Conservation (phyloP, 345 rosid species). For the Eucalyptus coolabah region DNA sequence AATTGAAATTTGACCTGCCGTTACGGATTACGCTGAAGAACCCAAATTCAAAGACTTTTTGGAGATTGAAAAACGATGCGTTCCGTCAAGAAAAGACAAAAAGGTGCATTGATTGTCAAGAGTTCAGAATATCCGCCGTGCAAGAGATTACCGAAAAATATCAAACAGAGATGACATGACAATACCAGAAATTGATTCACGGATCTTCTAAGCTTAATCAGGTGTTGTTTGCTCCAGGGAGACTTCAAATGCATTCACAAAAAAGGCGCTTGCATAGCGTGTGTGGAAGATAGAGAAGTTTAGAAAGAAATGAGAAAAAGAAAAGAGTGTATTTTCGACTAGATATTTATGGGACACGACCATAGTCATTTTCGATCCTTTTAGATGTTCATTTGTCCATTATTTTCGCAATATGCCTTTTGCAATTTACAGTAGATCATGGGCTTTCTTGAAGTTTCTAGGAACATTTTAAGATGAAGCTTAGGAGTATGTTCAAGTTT, state of each 20-base stretch:
- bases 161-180: not conserved
- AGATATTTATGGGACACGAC: not conserved
- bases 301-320: not conserved
- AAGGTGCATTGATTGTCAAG: not conserved
- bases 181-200: not conserved
- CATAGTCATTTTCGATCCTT: not conserved
- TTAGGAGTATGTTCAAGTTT: not conserved
- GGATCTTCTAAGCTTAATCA: not conserved
- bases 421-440: not conserved
- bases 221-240: not conserved
- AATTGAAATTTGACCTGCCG: not conserved
- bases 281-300: not conserved
- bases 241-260: not conserved
- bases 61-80: not conserved
- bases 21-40: not conserved
- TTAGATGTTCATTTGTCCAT: not conserved
- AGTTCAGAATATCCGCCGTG: not conserved
- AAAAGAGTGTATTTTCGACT: not conserved
- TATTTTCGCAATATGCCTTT: not conserved
- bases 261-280: not conserved
- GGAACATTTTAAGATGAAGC: not conserved
- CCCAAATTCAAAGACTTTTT: not conserved
- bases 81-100: not conserved
- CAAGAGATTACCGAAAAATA: not conserved
- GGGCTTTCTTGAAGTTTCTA: not conserved